These are phyloP conservation scores for Penicillium brasilianum DNA, from an alignment of 2,329 filamentous ascomycete genomes.

Conservation along the genomic window DNA sequence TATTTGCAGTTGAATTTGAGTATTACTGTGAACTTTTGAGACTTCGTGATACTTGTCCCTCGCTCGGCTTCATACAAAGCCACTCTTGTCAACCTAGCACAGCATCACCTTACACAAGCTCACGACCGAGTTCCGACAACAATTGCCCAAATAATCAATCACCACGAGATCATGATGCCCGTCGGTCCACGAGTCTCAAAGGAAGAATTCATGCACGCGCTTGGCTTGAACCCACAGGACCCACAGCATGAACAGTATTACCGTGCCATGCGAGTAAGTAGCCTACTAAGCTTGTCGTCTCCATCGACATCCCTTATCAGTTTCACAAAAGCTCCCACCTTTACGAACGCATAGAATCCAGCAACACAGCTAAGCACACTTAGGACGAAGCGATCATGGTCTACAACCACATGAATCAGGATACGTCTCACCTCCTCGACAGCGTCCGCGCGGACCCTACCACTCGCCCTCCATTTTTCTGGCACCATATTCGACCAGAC, in stretches of 20 bases:
- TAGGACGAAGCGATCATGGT: conserved; percentile 53
- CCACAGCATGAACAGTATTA: conserved; percentile 52
- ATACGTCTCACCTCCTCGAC: conserved; percentile 48
- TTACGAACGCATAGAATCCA: too few species aligned
- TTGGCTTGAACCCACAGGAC: conserved; percentile 48
- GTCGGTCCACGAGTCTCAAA: conserved; percentile 52
- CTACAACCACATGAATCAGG: conserved; percentile 50
- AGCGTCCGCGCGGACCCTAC: conserved; percentile 44
- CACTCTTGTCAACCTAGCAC: not conserved
- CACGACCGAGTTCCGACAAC: not conserved
- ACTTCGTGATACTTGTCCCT: not conserved
- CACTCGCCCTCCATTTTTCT: conserved; percentile 51
- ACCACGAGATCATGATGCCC: conserved; percentile 33
- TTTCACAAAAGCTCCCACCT: too few species aligned
- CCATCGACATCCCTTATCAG: not conserved
- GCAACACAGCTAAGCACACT: too few species aligned
- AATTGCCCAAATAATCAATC: not conserved
- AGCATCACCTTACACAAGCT: conserved; percentile 3
- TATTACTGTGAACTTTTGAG: not conserved
- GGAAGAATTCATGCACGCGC: conserved; percentile 53
- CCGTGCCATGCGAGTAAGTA: conserved; percentile 51
- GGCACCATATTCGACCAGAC: conserved; percentile 53
- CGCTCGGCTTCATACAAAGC: not conserved
- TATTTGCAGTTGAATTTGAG: not conserved
- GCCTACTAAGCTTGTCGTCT: not conserved